Base-by-base conservation (phyloP, 257 asterid species). In the Solanum sitiens region DNA sequence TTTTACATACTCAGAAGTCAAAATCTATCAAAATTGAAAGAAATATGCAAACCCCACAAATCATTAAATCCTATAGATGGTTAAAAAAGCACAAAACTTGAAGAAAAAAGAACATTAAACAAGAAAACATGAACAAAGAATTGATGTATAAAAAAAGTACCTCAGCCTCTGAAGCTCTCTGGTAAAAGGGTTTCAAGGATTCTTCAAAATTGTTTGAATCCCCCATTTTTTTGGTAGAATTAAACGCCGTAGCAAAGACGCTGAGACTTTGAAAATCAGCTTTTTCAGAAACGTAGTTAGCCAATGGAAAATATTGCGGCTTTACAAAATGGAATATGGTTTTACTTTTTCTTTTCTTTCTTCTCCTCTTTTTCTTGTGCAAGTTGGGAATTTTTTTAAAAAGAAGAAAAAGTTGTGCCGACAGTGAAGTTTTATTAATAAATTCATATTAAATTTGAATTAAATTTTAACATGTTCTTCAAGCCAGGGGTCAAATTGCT, bases 111-210 rank as follows among this genome's bases (percentile, higher is more conserved):
- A 75, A 75, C 83, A 39, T 39, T 35, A 23, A 35, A 18, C 80
- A 20, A 73, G 16, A 39, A 30, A 73, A 39, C 18, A 12, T 18
- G n/a, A 75, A 21, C 30, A 39, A 88, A 73, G 65, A 21, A 73
- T 44, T 82, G n/a, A 1, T 18, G 7, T 5, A 45, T 53, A 5
- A 87, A 25, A 94, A 7, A 32, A 15, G 11, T 7, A 71, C 98
- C 98, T 96, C 98, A 67, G 98, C 98, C 86, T 96, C 96, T 27
- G 93, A 85, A 87, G 98, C 98, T 93, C 98, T 93, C 80, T 91
- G 93, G 89, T 93, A 89, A 89, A 95, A 92, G 89, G 98, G 98
- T 85, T 77, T 91, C 93, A 96, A 86, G 67, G 89, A 72, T 91
- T 94, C 93, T 83, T 90, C 89, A 65, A 93, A 86, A 90, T 88